Conservation (phyloP, 2,329 filamentous ascomycete species). For the Scopulariopsis brevicaulis region DNA sequence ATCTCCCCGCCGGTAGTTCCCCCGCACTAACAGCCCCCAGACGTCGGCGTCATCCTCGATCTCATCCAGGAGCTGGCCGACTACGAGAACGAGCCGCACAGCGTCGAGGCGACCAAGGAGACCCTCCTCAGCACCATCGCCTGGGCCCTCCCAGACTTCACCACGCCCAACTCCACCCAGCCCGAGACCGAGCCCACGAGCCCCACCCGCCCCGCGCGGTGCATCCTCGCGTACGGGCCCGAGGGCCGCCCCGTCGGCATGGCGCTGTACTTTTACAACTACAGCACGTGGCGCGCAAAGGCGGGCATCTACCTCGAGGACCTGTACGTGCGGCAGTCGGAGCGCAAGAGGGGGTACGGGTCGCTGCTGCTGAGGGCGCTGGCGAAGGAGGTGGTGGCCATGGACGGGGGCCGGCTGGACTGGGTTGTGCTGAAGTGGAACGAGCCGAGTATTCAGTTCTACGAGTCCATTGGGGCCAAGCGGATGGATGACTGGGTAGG, state of each 20-base stretch:
- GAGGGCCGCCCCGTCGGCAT: constrained; percentile 51
- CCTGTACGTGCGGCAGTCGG: constrained; percentile 64
- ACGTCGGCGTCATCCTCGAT: constrained; percentile 68
- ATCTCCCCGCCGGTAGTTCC: not conserved
- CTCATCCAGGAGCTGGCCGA: constrained; percentile 78
- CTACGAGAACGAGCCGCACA: constrained; percentile 69
- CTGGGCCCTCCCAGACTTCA: constrained; percentile 46
- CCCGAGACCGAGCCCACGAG: constrained; percentile 42
- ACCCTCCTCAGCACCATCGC: constrained; percentile 66
- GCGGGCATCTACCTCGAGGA: constrained; percentile 92
- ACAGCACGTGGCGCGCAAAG: constrained; percentile 81
- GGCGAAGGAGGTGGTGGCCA: constrained; percentile 65
- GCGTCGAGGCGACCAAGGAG: constrained; percentile 68
- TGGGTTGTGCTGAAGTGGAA: constrained; percentile 95
- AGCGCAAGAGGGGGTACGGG: constrained; percentile 70
- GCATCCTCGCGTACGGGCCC: constrained; percentile 52
- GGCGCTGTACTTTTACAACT: constrained; percentile 92
- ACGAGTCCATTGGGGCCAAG: constrained; percentile 58
- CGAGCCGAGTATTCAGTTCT: constrained; percentile 79
- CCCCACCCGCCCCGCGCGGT: constrained; percentile 56
- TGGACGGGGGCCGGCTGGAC: constrained; percentile 67
- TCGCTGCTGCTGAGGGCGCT: constrained; percentile 62
- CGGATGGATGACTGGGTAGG: constrained; percentile 62
- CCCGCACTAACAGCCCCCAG: constrained; percentile 29
- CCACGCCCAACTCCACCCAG: constrained; percentile 22